Percentiles rank a stretch among this genome's conserved stretches.
These are phyloP conservation scores for Aspergillus sclerotiicarbonarius DNA, from an alignment of 495 filamentous ascomycete species.

Conservation along the genomic window DNA sequence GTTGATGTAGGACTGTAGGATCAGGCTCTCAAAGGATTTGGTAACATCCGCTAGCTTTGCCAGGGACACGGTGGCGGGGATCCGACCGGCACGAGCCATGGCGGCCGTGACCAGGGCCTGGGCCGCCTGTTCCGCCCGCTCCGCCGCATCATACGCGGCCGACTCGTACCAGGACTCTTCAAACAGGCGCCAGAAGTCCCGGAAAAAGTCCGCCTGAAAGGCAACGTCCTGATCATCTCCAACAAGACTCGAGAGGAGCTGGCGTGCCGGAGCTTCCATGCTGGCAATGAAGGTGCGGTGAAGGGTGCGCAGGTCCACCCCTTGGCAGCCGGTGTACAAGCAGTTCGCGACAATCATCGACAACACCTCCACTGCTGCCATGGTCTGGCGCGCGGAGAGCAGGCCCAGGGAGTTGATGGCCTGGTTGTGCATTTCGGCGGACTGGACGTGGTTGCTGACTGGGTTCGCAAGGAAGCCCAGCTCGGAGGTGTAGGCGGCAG, in stretches of 20 bases:
- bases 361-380: conserved; percentile 52
- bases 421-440: conserved; percentile 55
- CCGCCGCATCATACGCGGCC: no score
- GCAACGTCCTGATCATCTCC: no score
- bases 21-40: not conserved
- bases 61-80: no score
- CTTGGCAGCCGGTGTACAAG: conserved; percentile 49
- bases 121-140: no score
- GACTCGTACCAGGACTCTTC: no score
- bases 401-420: conserved; percentile 54
- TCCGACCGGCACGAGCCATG: no score
- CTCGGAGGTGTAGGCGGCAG: conserved; percentile 58
- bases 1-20: not conserved
- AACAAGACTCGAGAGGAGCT: no score
- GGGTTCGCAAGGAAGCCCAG: conserved; percentile 45
- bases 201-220: conserved; percentile 15
- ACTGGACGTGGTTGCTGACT: conserved; percentile 47
- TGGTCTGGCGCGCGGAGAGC: conserved; percentile 50
- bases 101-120: no score
- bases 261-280: no score
- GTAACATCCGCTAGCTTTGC: no score
- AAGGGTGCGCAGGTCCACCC: conserved; percentile 41
- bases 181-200: no score
- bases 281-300: conserved; percentile 2
- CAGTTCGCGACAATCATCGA: conserved; percentile 48